Evolutionary conservation across 345 rosid species (phyloP).

Genomic region (Melaleuca alternifolia): DNA sequence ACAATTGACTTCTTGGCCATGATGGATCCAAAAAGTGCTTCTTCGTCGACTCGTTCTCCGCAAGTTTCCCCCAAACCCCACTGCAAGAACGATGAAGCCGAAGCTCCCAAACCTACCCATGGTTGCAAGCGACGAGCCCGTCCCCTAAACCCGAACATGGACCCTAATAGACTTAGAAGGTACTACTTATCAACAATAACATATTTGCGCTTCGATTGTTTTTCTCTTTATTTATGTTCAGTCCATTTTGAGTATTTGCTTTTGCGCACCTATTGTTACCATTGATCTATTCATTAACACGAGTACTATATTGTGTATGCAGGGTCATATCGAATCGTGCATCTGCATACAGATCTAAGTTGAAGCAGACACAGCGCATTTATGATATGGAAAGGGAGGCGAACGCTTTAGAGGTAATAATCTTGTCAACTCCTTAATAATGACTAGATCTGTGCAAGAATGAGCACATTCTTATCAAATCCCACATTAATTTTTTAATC

Average conservation of each 20-base stretch:
- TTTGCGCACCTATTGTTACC: neutral
- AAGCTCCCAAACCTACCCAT: neutral
- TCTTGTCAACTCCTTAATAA: neutral
- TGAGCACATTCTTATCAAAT: neutral
- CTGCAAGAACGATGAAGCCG: neutral
- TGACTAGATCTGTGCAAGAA: neutral
- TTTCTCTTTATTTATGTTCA: neutral
- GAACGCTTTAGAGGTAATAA: conserved; percentile 15
- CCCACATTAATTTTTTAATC: neutral
- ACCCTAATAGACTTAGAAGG: conserved; percentile 23
- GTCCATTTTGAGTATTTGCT: neutral
- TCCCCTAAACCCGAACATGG: neutral
- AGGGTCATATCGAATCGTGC: conserved; percentile 22
- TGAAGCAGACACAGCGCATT: conserved; percentile 3
- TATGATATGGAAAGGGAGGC: conserved; percentile 11
- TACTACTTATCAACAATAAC: neutral
- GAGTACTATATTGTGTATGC: neutral
- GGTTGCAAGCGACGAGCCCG: neutral
- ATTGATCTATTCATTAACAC: neutral
- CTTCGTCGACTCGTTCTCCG: neutral
- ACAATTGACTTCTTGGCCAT: neutral
- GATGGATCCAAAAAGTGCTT: neutral
- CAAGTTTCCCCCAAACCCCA: neutral
- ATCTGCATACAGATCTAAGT: conserved; percentile 20
- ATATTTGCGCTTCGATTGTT: neutral